Conservation (phyloP, 176 grass and related monocot species). For the Phoenix roebelenii region DNA sequence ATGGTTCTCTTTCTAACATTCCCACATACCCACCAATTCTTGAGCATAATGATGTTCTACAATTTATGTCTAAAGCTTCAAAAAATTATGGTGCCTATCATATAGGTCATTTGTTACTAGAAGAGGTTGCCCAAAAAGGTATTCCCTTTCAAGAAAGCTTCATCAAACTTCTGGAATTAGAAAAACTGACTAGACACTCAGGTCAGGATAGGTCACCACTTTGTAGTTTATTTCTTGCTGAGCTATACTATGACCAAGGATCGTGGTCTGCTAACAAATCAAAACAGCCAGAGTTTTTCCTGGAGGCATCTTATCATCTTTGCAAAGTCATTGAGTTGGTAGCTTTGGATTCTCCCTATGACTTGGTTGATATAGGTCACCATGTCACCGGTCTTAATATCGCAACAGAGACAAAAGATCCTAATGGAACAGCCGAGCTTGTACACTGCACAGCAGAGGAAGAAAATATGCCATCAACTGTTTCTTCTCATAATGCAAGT, state of each 20-base stretch:
- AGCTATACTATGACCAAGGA: conserved; percentile 78
- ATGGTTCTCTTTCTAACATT: conserved; percentile 32
- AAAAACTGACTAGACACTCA: conserved; percentile 76
- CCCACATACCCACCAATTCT: conserved; percentile 39
- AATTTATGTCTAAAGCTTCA: conserved; percentile 50
- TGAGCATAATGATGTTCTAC: conserved; percentile 50
- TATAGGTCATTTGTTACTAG: conserved; percentile 63
- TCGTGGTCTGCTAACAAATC: conserved; percentile 49
- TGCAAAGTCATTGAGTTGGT: conserved; percentile 78
- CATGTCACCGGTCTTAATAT: conserved; percentile 10
- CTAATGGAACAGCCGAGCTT: conserved; percentile 13
- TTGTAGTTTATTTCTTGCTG: conserved; percentile 90
- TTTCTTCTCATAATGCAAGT: conserved; percentile 22
- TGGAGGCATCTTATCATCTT: conserved; percentile 78
- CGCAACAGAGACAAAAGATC: conserved; percentile 19
- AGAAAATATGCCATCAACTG: conserved; percentile 14
- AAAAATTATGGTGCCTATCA: conserved; percentile 51
- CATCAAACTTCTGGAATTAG: conserved; percentile 59
- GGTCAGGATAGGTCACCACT: conserved; percentile 47
- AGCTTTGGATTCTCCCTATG: conserved; percentile 42
- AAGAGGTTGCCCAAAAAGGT: conserved; percentile 64
- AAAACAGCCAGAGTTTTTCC: conserved; percentile 38
- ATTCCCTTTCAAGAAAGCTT: conserved; percentile 72
- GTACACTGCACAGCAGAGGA: conserved; percentile 22
- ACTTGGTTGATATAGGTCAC: conserved; percentile 23